A percentile compares a stretch with the other conserved stretches of the same genome.
phyloP scores from a whole-genome alignment of 2,329 filamentous ascomycete genomes.

The Didymosphaeria variabile region DNA sequence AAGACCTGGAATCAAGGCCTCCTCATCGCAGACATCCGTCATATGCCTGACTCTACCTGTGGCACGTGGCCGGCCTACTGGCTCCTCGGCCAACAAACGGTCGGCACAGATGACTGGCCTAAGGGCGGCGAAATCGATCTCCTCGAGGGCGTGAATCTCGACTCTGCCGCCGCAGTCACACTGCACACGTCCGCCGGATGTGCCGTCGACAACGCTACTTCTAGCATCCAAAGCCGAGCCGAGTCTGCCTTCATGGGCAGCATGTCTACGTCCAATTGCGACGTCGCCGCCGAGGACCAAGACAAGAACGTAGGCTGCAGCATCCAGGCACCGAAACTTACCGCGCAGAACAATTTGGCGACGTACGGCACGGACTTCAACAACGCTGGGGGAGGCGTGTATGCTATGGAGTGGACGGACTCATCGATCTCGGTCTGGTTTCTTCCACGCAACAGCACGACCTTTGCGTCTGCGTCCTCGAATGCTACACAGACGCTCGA shows the following conservation, averaged over 20 bases:
- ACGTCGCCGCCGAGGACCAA: constrained; percentile 44
- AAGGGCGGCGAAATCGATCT: constrained; percentile 47
- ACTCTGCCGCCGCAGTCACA: constrained; percentile 37
- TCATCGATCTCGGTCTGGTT: constrained; percentile 55
- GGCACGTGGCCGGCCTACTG: constrained; percentile 48
- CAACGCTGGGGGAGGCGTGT: constrained; percentile 48
- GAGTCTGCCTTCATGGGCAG: constrained; percentile 52
- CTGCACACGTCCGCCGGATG: constrained; percentile 44
- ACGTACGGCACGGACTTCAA: constrained; percentile 50
- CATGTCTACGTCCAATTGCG: constrained; percentile 57
- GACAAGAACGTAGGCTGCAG: constrained; percentile 48
- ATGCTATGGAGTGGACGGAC: constrained; percentile 51
- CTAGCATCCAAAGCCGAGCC: background rate
- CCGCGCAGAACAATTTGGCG: constrained; percentile 43
- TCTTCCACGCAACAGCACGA: constrained; percentile 42
- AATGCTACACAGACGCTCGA: constrained; percentile 22
- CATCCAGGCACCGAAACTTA: constrained; percentile 34
- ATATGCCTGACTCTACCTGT: constrained; percentile 46
- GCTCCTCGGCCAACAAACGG: constrained; percentile 32
- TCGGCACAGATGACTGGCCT: constrained; percentile 35
- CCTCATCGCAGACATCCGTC: constrained; percentile 43
- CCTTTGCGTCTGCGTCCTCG: constrained; percentile 4
- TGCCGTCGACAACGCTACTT: constrained; percentile 29
- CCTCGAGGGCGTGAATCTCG: constrained; percentile 47
- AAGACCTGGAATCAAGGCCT: constrained; percentile 43